phyloP scores from a whole-genome alignment of 2,329 filamentous ascomycete species.

The Phialophora verrucosa region DNA sequence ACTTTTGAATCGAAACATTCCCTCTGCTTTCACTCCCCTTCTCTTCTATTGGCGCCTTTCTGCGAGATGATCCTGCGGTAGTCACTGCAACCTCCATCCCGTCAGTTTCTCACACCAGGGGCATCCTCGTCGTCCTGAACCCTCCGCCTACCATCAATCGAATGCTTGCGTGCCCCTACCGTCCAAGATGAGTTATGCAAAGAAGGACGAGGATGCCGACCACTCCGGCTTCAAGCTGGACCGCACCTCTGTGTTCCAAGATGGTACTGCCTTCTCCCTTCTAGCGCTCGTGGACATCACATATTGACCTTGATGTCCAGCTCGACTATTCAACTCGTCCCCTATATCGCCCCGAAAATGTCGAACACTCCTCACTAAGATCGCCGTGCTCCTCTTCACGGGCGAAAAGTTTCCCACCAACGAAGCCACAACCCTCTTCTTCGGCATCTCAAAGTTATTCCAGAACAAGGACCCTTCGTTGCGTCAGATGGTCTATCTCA shows the following conservation, averaged over 20 bases:
- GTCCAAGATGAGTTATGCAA: slow-evolving; percentile 84
- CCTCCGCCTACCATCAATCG: slow-evolving; percentile 18
- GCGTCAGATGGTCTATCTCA: slow-evolving; percentile 97
- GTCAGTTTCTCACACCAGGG: slow-evolving; percentile 14
- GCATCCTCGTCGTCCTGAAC: slow-evolving; percentile 31
- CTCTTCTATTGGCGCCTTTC: slow-evolving; percentile 3
- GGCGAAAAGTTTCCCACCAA: slow-evolving; percentile 96
- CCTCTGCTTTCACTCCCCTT: background rate
- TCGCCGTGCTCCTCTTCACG: slow-evolving; percentile 92
- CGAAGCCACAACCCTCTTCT: slow-evolving; percentile 97
- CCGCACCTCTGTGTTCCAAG: slow-evolving; percentile 96
- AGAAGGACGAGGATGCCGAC: slow-evolving; percentile 98
- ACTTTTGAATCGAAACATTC: background rate
- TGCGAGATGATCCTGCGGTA: slow-evolving; percentile 38
- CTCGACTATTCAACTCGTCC: slow-evolving; percentile 95
- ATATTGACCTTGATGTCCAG: slow-evolving; percentile 55
- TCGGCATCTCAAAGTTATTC: slow-evolving; percentile 98
- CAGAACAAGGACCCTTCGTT: slow-evolving; percentile 98
- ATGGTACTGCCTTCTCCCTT: slow-evolving; percentile 67
- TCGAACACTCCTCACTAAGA: slow-evolving; percentile 95
- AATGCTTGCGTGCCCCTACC: slow-evolving; percentile 40
- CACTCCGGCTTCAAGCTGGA: slow-evolving; percentile 94
- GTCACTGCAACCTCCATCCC: slow-evolving; percentile 24
- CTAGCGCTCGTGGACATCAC: slow-evolving; percentile 11
- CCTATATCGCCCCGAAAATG: slow-evolving; percentile 97